phyloP scores from a whole-genome alignment of 73 alveolate species.

The Paramecium octaurelia region DNA sequence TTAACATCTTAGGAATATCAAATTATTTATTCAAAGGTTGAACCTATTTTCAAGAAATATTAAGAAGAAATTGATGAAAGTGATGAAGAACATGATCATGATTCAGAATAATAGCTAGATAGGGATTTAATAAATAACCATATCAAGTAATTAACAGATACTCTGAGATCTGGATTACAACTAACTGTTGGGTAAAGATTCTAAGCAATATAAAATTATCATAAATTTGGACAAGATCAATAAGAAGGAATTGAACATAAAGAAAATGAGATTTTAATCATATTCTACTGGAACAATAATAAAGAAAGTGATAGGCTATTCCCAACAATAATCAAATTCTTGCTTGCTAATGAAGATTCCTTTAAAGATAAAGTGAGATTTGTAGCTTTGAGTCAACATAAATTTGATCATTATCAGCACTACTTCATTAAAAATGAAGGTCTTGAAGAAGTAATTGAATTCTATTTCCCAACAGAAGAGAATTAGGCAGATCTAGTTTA shows the following conservation, averaged over 20 bases:
- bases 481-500: background rate
- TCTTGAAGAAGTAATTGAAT: background rate
- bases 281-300: background rate
- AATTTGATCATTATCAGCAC: background rate
- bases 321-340: background rate
- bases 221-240: background rate
- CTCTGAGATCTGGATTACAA: background rate
- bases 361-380: background rate
- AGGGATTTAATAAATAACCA: background rate
- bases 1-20: background rate
- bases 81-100: conserved; percentile 9
- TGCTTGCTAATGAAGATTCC: background rate
- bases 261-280: background rate
- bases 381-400: conserved; percentile 3
- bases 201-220: background rate
- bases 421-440: background rate
- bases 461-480: background rate
- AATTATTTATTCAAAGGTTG: background rate
- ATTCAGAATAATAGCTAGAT: background rate
- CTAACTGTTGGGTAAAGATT: background rate
- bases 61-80: background rate
- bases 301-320: background rate
- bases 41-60: background rate
- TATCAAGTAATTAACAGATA: background rate
- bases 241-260: background rate